Evolutionary conservation across 345 rosid species (phyloP), one percentile per base, ranked within the genome.

Genomic region (Camelina hispida): DNA sequence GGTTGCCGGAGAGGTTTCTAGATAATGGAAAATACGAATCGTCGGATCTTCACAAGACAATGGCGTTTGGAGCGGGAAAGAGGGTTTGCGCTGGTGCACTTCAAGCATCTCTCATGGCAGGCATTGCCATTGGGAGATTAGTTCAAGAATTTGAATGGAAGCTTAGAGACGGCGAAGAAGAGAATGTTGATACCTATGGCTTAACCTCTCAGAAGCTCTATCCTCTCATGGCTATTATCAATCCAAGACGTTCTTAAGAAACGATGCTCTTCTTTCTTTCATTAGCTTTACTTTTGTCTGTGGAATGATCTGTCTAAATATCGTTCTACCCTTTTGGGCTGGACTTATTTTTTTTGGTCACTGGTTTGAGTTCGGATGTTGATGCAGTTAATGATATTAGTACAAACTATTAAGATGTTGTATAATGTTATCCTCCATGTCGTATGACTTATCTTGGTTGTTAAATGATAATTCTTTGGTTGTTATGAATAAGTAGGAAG

Each of bases 51-150:
- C 79, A 88, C 79, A 88, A 90, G 85, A 95, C 97, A 11, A 88
- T 90, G 97, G 99, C 97, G 0, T 95, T 95, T 32, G 99, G 99
- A 54, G 88, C 89, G 0, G 97, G 97, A 40, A 95, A 84, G 73
- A 87, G 92, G 77, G 81, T 68, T 6, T 90, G 99, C 30, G 93
- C 97, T 2, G 97, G 97, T 42, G 80, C 93, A 34, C 87, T 87
- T 20, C 90, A 88, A 78, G 97, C 97, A 2, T 82, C 75, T 68
- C 52, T 85, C 37, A 76, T 92, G 53, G 81, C 79, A 16, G 86
- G 91, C 40, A 66, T 83, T 1, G 80, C 92, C 1, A 85, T 94
- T 15, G 96, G 93, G 17, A 84, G 93, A 73, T 77, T 87, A 66
- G 90, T 88, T 5, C 96, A 92, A 79, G 97, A 89, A 78, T 95